These are phyloP conservation scores for Paraphoma chrysanthemicola DNA, from an alignment of 2,329 filamentous ascomycete species.

Conservation along the genomic window DNA sequence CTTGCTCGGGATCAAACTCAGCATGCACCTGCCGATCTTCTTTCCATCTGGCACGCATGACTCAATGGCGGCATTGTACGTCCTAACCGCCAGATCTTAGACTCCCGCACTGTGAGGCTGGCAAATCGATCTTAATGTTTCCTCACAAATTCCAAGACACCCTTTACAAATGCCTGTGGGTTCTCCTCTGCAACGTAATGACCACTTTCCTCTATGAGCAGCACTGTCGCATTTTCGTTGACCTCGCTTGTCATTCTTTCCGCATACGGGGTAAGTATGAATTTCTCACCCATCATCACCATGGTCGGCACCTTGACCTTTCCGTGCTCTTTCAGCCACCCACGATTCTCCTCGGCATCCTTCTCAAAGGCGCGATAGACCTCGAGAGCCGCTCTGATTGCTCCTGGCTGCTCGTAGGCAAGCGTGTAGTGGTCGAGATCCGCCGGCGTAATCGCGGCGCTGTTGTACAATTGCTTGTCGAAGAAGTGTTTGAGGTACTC, in stretches of 20 bases:
- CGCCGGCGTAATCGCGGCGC: slow-evolving; percentile 2
- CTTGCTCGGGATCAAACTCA: neutral
- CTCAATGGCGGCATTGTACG: neutral
- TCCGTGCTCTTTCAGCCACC: slow-evolving; percentile 24
- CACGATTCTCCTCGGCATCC: slow-evolving; percentile 36
- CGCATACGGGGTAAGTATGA: slow-evolving; percentile 23
- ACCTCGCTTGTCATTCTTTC: slow-evolving; percentile 31
- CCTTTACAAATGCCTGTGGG: slow-evolving; percentile 23
- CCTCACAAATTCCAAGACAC: slow-evolving; percentile 23
- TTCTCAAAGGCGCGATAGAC: slow-evolving; percentile 45
- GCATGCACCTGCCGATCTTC: neutral
- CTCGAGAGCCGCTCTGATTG: slow-evolving; percentile 39
- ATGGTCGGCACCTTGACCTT: slow-evolving; percentile 34
- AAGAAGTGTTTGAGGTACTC: slow-evolving; percentile 17
- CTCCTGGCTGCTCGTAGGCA: slow-evolving; percentile 35
- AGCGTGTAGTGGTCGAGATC: slow-evolving; percentile 3
- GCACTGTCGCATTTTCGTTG: slow-evolving; percentile 18
- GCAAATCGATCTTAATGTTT: slow-evolving; percentile 5
- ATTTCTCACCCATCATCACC: slow-evolving; percentile 31
- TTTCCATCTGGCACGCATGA: neutral
- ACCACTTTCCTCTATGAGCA: slow-evolving; percentile 22
- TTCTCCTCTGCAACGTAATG: slow-evolving; percentile 38
- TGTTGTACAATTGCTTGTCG: slow-evolving; percentile 10
- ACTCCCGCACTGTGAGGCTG: neutral
- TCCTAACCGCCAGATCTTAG: neutral